Percentiles rank a stretch among this genome's conserved stretches.
phyloP scores from a whole-genome alignment of 768 basidiomycete genomes.

The Panellus pusillus region DNA sequence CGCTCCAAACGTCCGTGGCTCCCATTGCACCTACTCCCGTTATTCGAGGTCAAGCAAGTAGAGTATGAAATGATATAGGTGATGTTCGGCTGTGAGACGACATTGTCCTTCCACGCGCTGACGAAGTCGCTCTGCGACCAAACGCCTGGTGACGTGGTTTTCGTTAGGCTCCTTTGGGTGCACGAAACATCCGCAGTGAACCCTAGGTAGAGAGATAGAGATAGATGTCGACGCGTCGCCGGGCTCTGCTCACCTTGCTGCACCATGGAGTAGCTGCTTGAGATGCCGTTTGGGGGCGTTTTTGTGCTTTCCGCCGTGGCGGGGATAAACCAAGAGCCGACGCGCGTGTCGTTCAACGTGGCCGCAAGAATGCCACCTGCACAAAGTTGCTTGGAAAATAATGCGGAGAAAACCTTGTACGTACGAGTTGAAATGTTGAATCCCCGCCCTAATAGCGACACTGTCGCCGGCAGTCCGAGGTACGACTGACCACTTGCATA shows the following conservation, averaged over 20 bases:
- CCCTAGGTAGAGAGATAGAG: neutral
- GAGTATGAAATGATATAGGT: neutral
- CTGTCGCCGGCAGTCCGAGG: conserved; percentile 9
- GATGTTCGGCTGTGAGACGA: neutral
- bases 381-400: neutral
- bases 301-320: neutral
- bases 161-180: neutral
- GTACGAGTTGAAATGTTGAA: conserved; percentile 10
- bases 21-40: neutral
- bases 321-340: neutral
- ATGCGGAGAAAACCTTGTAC: neutral
- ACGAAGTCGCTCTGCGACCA: neutral
- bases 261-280: neutral
- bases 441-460: neutral
- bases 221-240: neutral
- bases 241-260: conserved; percentile 4
- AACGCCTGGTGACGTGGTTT: neutral
- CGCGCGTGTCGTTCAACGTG: neutral
- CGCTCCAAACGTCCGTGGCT: no score
- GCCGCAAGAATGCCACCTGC: conserved; percentile 6
- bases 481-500: conserved; percentile 4
- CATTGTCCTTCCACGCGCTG: neutral
- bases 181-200: conserved; percentile 10
- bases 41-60: neutral
- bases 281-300: neutral